phyloP scores from a whole-genome alignment of 2,329 filamentous ascomycete genomes.

The Cytospora schulzeri region DNA sequence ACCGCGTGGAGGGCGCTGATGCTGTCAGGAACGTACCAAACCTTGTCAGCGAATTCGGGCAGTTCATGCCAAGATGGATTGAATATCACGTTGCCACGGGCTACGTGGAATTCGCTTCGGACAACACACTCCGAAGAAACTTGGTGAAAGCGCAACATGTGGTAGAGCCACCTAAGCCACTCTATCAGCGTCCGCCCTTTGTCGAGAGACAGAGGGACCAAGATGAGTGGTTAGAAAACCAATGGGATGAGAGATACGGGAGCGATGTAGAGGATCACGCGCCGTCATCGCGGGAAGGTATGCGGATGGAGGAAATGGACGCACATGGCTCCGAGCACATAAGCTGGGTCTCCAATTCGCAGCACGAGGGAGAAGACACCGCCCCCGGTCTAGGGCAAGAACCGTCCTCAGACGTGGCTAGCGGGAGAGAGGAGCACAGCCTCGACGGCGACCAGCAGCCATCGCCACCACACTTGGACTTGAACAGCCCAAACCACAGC shows the following conservation, averaged over 20 bases:
- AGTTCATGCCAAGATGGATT: constrained; percentile 45
- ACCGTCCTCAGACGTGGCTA: background rate
- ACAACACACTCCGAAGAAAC: constrained; percentile 18
- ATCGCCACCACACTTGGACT: background rate
- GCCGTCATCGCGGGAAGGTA: background rate
- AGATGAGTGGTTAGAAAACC: background rate
- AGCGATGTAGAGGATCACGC: too few relatives aligned
- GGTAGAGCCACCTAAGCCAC: background rate
- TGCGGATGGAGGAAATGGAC: background rate
- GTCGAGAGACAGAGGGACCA: background rate
- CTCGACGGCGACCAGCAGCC: background rate
- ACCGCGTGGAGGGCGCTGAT: constrained; percentile 24
- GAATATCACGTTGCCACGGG: constrained; percentile 43
- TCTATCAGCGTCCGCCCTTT: background rate
- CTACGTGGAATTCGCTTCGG: constrained; percentile 35
- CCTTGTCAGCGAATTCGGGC: constrained; percentile 49
- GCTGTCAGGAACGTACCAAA: constrained; percentile 41
- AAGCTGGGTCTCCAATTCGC: background rate
- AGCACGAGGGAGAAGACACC: background rate
- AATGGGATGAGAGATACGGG: background rate
- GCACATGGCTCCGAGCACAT: background rate
- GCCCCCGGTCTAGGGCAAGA: background rate
- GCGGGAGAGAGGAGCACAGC: background rate
- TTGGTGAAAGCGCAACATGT: background rate
- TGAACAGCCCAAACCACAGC: too few relatives aligned